Conservation (phyloP, 345 rosid species). For the Cardamine occulta region DNA sequence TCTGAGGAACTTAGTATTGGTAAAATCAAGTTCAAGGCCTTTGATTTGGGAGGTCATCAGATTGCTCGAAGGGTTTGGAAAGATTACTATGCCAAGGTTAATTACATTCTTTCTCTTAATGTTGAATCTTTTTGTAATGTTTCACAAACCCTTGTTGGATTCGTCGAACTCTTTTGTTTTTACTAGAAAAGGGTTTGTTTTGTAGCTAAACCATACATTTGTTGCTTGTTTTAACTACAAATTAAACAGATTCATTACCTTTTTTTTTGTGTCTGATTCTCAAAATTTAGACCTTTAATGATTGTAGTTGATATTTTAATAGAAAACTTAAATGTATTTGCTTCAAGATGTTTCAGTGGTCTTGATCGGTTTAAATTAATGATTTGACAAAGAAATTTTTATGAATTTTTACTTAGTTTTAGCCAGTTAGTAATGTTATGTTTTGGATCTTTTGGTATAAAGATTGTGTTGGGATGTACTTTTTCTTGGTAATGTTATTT, state of each 20-base stretch:
- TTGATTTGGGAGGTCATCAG: slow-evolving; percentile 92
- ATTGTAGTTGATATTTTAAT: slow-evolving; percentile 8
- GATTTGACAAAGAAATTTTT: not conserved
- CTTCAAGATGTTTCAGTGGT: not conserved
- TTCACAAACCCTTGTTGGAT: not conserved
- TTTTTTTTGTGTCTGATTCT: too few relatives aligned
- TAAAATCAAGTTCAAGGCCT: slow-evolving; percentile 80
- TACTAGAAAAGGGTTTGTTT: slow-evolving; percentile 28
- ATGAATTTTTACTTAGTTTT: not conserved
- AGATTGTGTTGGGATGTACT: not conserved
- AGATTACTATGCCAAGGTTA: slow-evolving; percentile 83
- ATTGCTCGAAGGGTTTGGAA: slow-evolving; percentile 88
- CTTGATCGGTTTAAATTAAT: not conserved
- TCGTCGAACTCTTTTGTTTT: not conserved
- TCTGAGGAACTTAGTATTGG: slow-evolving; percentile 87
- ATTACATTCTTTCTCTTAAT: not conserved
- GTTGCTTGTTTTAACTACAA: not conserved
- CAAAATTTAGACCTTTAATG: not conserved
- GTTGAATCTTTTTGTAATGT: not conserved
- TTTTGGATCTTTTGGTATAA: not conserved
- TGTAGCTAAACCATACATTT: slow-evolving; percentile 29
- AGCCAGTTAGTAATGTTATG: not conserved
- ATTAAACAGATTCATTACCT: not conserved
- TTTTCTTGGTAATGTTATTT: not conserved
- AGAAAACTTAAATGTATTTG: not conserved